Conservation (phyloP, 441 rosid genomes). For the Metrosideros polymorpha region DNA sequence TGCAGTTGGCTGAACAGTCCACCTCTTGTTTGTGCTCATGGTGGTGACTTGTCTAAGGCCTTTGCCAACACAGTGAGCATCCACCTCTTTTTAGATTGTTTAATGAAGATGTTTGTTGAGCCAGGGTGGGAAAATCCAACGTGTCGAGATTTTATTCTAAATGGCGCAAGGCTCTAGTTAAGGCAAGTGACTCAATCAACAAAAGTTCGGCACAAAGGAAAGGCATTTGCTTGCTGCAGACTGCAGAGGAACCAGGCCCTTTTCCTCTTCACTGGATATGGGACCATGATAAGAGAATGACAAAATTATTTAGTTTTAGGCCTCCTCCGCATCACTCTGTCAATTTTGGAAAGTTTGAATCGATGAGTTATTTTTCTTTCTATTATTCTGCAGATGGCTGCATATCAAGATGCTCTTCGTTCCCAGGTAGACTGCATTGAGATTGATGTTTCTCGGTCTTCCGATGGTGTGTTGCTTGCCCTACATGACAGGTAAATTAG, state of each 20-base stretch:
- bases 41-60: conserved; percentile 82
- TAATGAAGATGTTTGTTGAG: neutral
- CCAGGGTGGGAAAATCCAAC: neutral
- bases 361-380: neutral
- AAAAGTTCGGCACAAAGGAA: neutral
- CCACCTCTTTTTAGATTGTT: neutral
- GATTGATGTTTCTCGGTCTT: conserved; percentile 90
- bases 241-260: neutral
- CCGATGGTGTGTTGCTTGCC: conserved; percentile 83
- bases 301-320: neutral
- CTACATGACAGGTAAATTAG: conserved; percentile 74
- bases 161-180: neutral
- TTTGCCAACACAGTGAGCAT: conserved; percentile 77
- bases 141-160: neutral
- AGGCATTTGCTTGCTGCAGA: neutral
- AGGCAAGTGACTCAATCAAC: neutral
- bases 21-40: conserved; percentile 98
- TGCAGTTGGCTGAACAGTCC: conserved; percentile 84
- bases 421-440: conserved; percentile 87
- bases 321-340: neutral
- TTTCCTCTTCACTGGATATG: neutral
- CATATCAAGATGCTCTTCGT: conserved; percentile 56
- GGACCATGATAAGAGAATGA: neutral
- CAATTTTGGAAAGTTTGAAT: neutral
- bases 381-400: conserved; percentile 47